Evolutionary conservation across 108 stramenopile genomes (phyloP), one percentile per base, ranked within the genome.

Genomic region (Skeletonema menzelii): DNA sequence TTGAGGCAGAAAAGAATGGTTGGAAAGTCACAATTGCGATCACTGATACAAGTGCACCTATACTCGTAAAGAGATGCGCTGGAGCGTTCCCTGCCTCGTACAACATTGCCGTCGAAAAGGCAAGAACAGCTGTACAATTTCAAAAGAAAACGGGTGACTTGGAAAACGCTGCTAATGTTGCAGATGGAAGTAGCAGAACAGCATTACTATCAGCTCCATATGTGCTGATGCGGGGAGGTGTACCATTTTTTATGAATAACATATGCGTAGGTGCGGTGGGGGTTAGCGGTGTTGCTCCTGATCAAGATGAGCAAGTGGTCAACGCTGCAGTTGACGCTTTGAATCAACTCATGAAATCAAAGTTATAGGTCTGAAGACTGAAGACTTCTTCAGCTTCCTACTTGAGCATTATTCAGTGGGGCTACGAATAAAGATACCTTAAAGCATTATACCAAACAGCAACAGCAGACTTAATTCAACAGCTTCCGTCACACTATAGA

Each of bases 21-120:
- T 83, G 76, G 76, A 73, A 79, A 20, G 82, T 83, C 7, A 83
- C 77, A 7, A 83, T 83, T 44, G 66, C 67, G 13, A 70, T 83
- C 37, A 55, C 64, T 26, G 82, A 83, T 62, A 63, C 73, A 31
- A 77, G 80, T 27, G 84, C 68, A 12, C 84, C 84, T 2, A 13
- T 84, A 0, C 61, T 69, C 8, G 76, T 80, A 0, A 78, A 71
- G 15, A 37, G 84, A 26, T 77, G 32, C 17, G 67, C 74, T 63
- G 75, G 59, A 8, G 76, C 84, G 4, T 82, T 82, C 49, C 66
- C 84, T 10, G 84, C 84, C 0, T 82, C 80, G 1, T 72, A 62
- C 26, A 65, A 80, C 24, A 49, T 84, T 17, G 84, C 84, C 1
- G 72, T 74, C 12, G 84, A 77, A 34, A 84, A 84, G 75, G 84